Base-by-base conservation (phyloP, 345 rosid species). In the Citrus sp. region DNA sequence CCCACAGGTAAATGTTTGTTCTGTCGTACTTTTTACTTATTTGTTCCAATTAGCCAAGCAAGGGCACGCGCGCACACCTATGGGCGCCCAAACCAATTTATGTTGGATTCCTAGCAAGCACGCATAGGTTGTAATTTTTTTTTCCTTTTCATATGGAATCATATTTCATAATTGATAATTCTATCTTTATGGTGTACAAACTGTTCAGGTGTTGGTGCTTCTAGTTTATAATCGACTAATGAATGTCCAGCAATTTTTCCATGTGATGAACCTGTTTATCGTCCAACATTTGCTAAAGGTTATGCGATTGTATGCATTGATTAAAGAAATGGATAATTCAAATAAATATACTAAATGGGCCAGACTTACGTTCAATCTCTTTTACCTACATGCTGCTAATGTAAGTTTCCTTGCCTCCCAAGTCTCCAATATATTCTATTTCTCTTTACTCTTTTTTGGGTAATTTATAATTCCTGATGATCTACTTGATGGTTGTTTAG, bases 311-410 rank as follows among this genome's bases (percentile, higher is more conserved):
- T 82, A 77, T 60, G 78, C 79, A 12, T 67, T 75, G 75, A 80
- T 77, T 63, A 75, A 67, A 51, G 79, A 82, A 62, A 84, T 67
- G 12, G 67, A 80, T 66, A 85, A 77, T 54, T 78, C 83, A 65
- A 80, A 85, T 77, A 82, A 82, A 12, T 79, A 80, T 56, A 80
- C 79, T 13, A 78, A 67, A 80, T 85, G 85, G 85, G 87, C 84
- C 30, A 79, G 69, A 71, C 73, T 79, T 74, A 78, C 83, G 5
- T 82, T 85, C 70, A 78, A 82, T 75, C 80, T 85, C 34, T 51
- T 75, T 25, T 85, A 74, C 79, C 74, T 82, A 76, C 82, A 80
- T 66, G 87, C 85, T 3, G 78, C 84, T 80, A 81, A 85, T 75
- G 85, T 85, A 80, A 82, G 87, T 75, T 70, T 28, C 9, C 14